phyloP scores from a whole-genome alignment of 208 protist genomes.

The Balamuthia mandrillaris region DNA sequence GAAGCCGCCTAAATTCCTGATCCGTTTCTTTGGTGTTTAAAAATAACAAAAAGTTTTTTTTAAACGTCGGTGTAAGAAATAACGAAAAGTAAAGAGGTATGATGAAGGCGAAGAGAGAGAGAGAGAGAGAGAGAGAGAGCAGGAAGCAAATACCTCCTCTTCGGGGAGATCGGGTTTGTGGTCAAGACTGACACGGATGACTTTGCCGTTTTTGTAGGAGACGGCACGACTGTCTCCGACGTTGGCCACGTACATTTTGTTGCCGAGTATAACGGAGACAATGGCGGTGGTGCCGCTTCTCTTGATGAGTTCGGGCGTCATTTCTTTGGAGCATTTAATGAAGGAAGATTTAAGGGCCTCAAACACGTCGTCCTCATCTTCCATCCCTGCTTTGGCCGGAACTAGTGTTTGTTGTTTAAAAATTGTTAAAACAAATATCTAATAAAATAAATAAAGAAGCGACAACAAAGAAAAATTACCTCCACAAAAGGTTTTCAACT shows the following conservation, averaged over 20 bases:
- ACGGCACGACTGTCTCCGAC: slow-evolving; percentile 63
- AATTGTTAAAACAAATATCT: not conserved
- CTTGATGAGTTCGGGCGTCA: not conserved
- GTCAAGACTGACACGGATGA: slow-evolving; percentile 47
- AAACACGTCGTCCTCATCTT: not conserved
- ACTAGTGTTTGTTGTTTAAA: not conserved
- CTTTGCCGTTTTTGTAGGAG: slow-evolving; percentile 57
- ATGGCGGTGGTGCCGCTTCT: slow-evolving; percentile 57
- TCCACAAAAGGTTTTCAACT: slow-evolving; percentile 20
- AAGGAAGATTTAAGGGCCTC: not conserved
- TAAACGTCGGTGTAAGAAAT: not conserved
- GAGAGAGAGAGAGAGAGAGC: not conserved
- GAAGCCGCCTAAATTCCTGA: not conserved
- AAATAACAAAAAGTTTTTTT: not conserved
- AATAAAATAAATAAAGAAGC: too few species aligned
- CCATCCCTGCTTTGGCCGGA: not conserved
- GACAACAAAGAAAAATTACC: too few species aligned
- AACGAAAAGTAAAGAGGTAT: too few species aligned
- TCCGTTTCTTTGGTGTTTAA: not conserved
- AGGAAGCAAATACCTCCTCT: slow-evolving; percentile 21
- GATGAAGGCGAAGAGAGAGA: not conserved
- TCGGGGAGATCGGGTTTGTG: slow-evolving; percentile 59
- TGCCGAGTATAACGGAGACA: slow-evolving; percentile 39
- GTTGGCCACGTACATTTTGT: slow-evolving; percentile 65
- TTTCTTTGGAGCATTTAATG: not conserved